These are phyloP conservation scores for Claviceps sp. DNA, from an alignment of 2,329 filamentous ascomycete genomes.

Conservation along the genomic window DNA sequence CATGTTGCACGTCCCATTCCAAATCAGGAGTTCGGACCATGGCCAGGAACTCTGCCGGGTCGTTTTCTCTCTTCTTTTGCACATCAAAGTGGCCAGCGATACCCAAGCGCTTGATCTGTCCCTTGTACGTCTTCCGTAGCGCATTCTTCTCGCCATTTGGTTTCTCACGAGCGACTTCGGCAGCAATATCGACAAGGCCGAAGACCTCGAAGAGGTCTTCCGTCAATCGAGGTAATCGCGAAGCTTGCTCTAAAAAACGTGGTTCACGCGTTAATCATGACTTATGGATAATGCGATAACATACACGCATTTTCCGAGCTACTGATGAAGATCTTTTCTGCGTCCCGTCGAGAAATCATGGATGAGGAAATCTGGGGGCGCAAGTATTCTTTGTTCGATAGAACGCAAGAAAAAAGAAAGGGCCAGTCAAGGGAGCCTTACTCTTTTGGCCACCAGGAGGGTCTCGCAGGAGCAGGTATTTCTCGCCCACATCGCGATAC, in stretches of 20 bases:
- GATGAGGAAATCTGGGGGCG: not conserved
- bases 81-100: slow-evolving; percentile 48
- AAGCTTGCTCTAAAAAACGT: slow-evolving; percentile 30
- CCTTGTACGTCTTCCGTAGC: slow-evolving; percentile 55
- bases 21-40: slow-evolving; percentile 39
- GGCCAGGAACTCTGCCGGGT: slow-evolving; percentile 37
- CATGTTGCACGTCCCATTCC: slow-evolving; percentile 41
- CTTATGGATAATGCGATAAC: slow-evolving; percentile 9
- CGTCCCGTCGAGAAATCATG: slow-evolving; percentile 12
- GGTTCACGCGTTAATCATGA: slow-evolving; percentile 29
- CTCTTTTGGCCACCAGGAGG: slow-evolving; percentile 29
- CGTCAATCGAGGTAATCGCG: slow-evolving; percentile 33
- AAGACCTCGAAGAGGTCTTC: slow-evolving; percentile 48
- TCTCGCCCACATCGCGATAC: slow-evolving; percentile 52
- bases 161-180: slow-evolving; percentile 48
- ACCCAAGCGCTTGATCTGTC: slow-evolving; percentile 50
- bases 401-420: slow-evolving; percentile 9
- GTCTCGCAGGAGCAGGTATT: slow-evolving; percentile 47
- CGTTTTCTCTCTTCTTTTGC: slow-evolving; percentile 38
- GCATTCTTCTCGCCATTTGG: slow-evolving; percentile 55
- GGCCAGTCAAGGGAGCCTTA: slow-evolving; percentile 43
- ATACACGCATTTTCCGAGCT: slow-evolving; percentile 8
- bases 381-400: slow-evolving; percentile 6
- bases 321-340: not conserved
- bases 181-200: slow-evolving; percentile 40